Base-by-base conservation (phyloP, 202 grass and related monocot species). In the Saccharum hybrid region DNA sequence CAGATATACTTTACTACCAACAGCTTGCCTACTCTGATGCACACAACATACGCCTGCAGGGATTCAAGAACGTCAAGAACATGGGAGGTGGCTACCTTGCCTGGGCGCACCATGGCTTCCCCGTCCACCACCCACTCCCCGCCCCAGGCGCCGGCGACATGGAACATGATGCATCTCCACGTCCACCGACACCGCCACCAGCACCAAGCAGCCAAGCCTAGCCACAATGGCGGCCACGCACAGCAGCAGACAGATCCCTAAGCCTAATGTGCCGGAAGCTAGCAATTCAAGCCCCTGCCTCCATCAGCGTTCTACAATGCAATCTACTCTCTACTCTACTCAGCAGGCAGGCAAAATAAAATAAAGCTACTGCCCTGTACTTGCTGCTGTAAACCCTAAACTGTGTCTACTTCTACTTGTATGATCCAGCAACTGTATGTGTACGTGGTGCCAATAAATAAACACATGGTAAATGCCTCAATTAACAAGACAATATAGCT, bases 71-170 rank as follows among this genome's bases (percentile, higher is more conserved):
- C 19, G 84, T 88, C 41, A 91, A 90, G 85, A 97, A 94, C 76
- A 88, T 97, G 91, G 94, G 72, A 70, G 94, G 94, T 1, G 94
- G 91, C 6, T 97, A 91, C 63, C 57, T 57, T 33, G 91, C 87
- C 13, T 93, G 89, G 91, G 18, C 88, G 4, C 62, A 77, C n/a
- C 89, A 69, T 15, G 87, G 82, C 37, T 86, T 93, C 48, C 37
- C 72, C 7, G 66, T 90, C 8, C 82, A 93, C 45, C 76, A 52
- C 38, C 37, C n/a, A 26, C 34, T 15, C 7, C 73, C 4, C 22
- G 38, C n/a, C 16, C 34, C 26, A 26, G 26, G 26, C 26, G 26
- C 36, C 36, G 4, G 19, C 37, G 21, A 61, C 57, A 61, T 26
- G 21, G 57, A 56, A 56, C 18, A n/a, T n/a, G 51, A 56, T 56